phyloP scores from a whole-genome alignment of 1,284 basidiomycete genomes.

The Grifola frondosa region DNA sequence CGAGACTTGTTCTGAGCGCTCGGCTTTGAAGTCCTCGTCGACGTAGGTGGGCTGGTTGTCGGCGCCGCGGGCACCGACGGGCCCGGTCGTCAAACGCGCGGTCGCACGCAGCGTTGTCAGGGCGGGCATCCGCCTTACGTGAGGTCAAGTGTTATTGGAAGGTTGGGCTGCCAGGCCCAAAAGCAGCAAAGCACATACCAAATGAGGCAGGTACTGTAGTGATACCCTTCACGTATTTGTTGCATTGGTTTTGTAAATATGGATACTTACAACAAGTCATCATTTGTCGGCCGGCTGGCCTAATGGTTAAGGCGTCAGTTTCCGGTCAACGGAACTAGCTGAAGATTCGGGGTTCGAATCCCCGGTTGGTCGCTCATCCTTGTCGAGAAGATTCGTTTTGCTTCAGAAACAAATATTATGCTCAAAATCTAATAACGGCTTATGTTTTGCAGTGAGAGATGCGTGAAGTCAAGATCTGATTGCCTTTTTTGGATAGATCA shows the following conservation, averaged over 20 bases:
- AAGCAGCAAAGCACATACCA: too few species aligned
- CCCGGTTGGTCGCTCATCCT: constrained; percentile 49
- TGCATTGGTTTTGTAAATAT: too few species aligned
- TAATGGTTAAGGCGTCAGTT: constrained; percentile 33
- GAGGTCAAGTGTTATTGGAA: too few species aligned
- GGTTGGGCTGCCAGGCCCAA: too few species aligned
- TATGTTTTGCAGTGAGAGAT: background rate
- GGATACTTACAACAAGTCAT: too few species aligned
- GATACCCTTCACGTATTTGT: too few species aligned
- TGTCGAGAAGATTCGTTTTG: too few species aligned
- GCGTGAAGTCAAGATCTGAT: background rate
- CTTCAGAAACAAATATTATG: too few species aligned
- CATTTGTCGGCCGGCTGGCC: constrained; percentile 22
- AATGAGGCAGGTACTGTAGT: too few species aligned
- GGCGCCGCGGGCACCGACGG: constrained; percentile 25
- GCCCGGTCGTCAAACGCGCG: too few species aligned
- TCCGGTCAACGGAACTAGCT: constrained; percentile 39
- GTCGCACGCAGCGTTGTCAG: constrained; percentile 27
- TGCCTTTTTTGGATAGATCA: too few species aligned
- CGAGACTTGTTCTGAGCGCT: constrained; percentile 22
- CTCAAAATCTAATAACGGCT: too few species aligned
- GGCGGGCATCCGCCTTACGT: constrained; percentile 23
- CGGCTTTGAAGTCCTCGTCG: constrained; percentile 25
- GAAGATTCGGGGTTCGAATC: constrained; percentile 55
- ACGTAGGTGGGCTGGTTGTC: constrained; percentile 24